phyloP scores from a whole-genome alignment of 495 filamentous ascomycete species.

The Penicillium dipodomyicola region DNA sequence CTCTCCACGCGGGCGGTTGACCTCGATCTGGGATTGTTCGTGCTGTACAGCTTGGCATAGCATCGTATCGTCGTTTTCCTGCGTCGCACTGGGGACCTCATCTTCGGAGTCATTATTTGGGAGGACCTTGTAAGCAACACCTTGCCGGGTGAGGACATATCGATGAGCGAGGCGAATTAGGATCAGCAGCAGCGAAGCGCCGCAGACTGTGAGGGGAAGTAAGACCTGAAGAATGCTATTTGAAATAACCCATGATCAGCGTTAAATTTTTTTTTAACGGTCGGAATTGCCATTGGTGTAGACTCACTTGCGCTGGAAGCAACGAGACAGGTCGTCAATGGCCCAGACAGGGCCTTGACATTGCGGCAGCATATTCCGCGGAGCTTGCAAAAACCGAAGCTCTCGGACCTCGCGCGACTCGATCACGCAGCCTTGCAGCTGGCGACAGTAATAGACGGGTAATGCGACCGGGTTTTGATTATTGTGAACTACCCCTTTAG shows the following conservation, averaged over 20 bases:
- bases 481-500: slow-evolving; percentile 6
- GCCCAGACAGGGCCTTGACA: slow-evolving; percentile 82
- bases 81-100: slow-evolving; percentile 45
- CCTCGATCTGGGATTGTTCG: slow-evolving; percentile 65
- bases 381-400: slow-evolving; percentile 18
- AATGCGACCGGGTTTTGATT: slow-evolving; percentile 7
- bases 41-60: slow-evolving; percentile 62
- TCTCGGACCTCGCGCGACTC: slow-evolving; percentile 11
- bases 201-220: slow-evolving; percentile 71
- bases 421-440: slow-evolving; percentile 9
- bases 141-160: slow-evolving; percentile 40
- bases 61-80: slow-evolving; percentile 63
- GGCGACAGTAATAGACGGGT: slow-evolving; percentile 3
- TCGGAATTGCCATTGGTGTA: slow-evolving; percentile 7
- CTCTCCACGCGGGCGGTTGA: slow-evolving; percentile 75
- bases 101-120: slow-evolving; percentile 45
- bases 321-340: slow-evolving; percentile 81
- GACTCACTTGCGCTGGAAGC: slow-evolving; percentile 81
- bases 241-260: slow-evolving; percentile 17
- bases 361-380: slow-evolving; percentile 60
- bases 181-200: slow-evolving; percentile 67
- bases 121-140: slow-evolving; percentile 33
- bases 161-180: slow-evolving; percentile 53
- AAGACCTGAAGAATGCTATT: slow-evolving; percentile 79
- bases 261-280: slow-evolving; percentile 5